Conservation (phyloP, 805 yeast species). For the Lipomyces spencermartinsiae region DNA sequence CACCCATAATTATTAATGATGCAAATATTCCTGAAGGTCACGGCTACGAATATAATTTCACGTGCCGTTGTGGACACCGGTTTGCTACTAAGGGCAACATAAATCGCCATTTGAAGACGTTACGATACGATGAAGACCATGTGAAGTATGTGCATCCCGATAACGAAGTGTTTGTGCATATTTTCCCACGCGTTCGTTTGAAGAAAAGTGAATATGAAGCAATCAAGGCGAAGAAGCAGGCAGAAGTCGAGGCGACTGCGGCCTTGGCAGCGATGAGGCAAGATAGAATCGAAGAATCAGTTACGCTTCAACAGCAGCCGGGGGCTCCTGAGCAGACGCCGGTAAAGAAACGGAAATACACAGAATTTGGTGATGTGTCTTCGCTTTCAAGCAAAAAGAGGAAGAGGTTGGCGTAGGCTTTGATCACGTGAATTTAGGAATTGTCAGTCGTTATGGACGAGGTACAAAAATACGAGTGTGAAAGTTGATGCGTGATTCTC, state of each 20-base stretch:
- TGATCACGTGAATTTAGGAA: background rate
- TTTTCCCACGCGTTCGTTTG: constrained; percentile 19
- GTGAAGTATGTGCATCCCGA: constrained; percentile 24
- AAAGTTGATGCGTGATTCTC: background rate
- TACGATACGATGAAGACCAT: constrained; percentile 29
- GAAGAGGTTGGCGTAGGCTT: background rate
- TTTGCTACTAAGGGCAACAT: constrained; percentile 34
- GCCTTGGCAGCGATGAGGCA: background rate
- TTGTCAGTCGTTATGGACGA: background rate
- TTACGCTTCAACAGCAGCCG: background rate
- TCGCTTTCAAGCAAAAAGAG: background rate
- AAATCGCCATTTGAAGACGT: constrained; percentile 27
- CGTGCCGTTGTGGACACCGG: constrained; percentile 30
- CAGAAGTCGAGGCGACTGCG: constrained; percentile 1
- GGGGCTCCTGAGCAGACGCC: background rate
- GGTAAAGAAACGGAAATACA: background rate
- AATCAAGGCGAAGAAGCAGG: background rate
- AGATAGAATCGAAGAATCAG: constrained; percentile 1
- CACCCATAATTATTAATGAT: background rate
- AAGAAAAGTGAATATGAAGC: background rate
- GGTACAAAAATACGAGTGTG: too few species aligned
- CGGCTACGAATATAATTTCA: constrained; percentile 15
- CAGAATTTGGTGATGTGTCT: background rate
- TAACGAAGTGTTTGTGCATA: constrained; percentile 25
- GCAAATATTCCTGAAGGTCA: constrained; percentile 7